phyloP scores from a whole-genome alignment of 352 stramenopile species.

The Peronospora farinosa region DNA sequence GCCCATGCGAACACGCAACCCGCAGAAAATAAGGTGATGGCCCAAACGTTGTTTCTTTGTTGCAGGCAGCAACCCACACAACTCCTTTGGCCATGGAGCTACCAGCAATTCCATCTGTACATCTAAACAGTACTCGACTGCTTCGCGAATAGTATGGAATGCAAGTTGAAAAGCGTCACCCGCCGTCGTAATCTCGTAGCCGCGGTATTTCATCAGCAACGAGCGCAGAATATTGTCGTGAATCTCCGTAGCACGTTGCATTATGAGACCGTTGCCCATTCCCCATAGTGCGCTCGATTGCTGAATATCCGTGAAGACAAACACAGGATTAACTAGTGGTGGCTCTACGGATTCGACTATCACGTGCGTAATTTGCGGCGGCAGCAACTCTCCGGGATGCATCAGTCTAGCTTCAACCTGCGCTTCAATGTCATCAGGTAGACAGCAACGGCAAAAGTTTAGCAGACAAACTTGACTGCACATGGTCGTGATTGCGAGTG shows the following conservation, averaged over 20 bases:
- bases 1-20: constrained; percentile 53
- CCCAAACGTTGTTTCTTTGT: constrained; percentile 34
- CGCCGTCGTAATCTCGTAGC: constrained; percentile 57
- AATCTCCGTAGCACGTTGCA: constrained; percentile 44
- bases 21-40: constrained; percentile 36
- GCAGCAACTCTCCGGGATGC: constrained; percentile 30
- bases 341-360: constrained; percentile 30
- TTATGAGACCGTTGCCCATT: constrained; percentile 33
- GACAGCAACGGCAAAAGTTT: constrained; percentile 28
- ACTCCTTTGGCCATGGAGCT: constrained; percentile 41
- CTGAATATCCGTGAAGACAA: constrained; percentile 64
- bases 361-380: constrained; percentile 25
- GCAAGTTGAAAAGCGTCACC: constrained; percentile 54
- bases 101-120: constrained; percentile 46
- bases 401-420: constrained; percentile 36
- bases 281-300: constrained; percentile 53
- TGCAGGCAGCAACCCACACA: constrained; percentile 33
- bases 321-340: constrained; percentile 43
- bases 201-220: constrained; percentile 41
- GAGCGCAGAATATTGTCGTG: constrained; percentile 49
- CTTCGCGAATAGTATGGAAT: constrained; percentile 50
- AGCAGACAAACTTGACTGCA: constrained; percentile 44
- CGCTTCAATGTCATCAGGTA: constrained; percentile 43
- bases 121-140: constrained; percentile 52
- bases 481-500: constrained; percentile 40